These are phyloP conservation scores for Botrytis sinoallii DNA, from an alignment of 2,329 filamentous ascomycete species.

Conservation along the genomic window DNA sequence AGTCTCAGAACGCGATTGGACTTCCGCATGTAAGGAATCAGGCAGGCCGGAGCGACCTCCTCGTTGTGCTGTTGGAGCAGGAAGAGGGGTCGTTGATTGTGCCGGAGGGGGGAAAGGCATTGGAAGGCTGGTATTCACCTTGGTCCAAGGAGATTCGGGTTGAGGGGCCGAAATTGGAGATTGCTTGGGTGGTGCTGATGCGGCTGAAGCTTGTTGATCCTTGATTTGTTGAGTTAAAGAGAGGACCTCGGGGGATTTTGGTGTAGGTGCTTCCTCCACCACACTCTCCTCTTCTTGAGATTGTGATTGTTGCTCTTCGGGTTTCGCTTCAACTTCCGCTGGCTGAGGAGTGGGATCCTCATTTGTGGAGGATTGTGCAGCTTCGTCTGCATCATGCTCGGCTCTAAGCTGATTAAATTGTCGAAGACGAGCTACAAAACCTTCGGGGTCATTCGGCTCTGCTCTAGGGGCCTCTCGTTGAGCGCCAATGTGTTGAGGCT, in stretches of 20 bases:
- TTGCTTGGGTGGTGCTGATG: conserved; percentile 52
- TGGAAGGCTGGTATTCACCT: conserved; percentile 65
- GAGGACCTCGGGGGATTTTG: conserved; percentile 49
- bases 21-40: conserved; percentile 62
- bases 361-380: conserved; percentile 27
- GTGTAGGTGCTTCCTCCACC: conserved; percentile 25
- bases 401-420: conserved; percentile 79
- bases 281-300: conserved; percentile 7
- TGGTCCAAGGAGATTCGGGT: conserved; percentile 53
- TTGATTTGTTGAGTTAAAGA: conserved; percentile 76
- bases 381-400: conserved; percentile 60
- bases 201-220: conserved; percentile 51
- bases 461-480: conserved; percentile 56
- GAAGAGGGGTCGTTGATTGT: conserved; percentile 75
- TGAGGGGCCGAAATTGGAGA: conserved; percentile 47
- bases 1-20: conserved; percentile 74
- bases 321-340: conserved; percentile 27
- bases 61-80: conserved; percentile 84
- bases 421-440: conserved; percentile 63
- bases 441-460: conserved; percentile 58
- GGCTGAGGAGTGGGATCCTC: conserved; percentile 36
- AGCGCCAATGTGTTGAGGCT: conserved; percentile 26
- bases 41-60: conserved; percentile 80
- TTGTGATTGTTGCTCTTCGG: conserved; percentile 25
- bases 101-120: conserved; percentile 67